These are phyloP conservation scores for Claviceps humidiphila DNA, from an alignment of 2,329 filamentous ascomycete genomes.

Conservation along the genomic window DNA sequence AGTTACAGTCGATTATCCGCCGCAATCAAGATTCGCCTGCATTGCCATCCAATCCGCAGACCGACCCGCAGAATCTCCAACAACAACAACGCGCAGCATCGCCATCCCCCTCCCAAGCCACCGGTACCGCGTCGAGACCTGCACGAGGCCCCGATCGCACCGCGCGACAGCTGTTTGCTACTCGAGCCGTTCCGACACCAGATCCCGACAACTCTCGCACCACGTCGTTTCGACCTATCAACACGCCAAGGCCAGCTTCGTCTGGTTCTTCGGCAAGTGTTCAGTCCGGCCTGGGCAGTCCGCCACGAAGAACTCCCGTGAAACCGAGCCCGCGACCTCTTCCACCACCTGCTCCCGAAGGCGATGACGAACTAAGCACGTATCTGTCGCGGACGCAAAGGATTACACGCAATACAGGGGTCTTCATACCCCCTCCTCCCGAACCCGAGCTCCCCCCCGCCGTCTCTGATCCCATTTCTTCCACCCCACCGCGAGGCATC, in stretches of 20 bases:
- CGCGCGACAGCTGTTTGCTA: not conserved
- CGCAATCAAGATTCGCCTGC: constrained; percentile 22
- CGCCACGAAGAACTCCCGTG: constrained; percentile 26
- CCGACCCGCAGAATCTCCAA: constrained; percentile 44
- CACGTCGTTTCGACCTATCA: constrained; percentile 11
- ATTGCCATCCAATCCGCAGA: constrained; percentile 51
- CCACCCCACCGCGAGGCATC: constrained; percentile 44
- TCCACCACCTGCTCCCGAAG: constrained; percentile 26
- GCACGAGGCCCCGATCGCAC: not conserved
- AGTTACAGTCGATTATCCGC: constrained; percentile 8
- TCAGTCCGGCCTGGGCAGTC: constrained; percentile 20
- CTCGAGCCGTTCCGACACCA: not conserved
- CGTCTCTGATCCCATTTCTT: constrained; percentile 37
- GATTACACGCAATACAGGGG: constrained; percentile 19
- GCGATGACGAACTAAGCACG: constrained; percentile 17
- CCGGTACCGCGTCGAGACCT: constrained; percentile 6
- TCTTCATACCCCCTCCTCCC: constrained; percentile 17
- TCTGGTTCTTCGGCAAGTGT: constrained; percentile 9
- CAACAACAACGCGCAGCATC: constrained; percentile 25
- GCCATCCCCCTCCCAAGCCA: constrained; percentile 17
- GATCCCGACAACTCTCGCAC: constrained; percentile 8
- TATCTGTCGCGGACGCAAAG: constrained; percentile 17
- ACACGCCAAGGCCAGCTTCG: constrained; percentile 5
- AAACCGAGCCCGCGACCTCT: constrained; percentile 33
- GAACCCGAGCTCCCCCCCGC: constrained; percentile 54